Evolutionary conservation across 2,329 filamentous ascomycete genomes (phyloP), one percentile per base, ranked within the genome.

Genomic region (Cytospora leucostoma): DNA sequence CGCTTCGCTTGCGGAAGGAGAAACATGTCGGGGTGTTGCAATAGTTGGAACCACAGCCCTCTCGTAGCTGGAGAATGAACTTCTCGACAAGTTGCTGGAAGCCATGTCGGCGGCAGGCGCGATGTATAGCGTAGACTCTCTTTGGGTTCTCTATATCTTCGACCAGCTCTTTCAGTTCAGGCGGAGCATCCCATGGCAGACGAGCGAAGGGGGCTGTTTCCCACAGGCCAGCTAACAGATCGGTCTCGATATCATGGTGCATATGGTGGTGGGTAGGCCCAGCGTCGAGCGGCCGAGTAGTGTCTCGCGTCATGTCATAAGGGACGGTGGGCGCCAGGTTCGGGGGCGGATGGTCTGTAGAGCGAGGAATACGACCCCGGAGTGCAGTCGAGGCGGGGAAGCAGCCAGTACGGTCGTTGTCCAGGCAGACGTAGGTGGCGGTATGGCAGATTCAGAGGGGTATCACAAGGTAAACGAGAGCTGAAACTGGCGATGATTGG

Each of bases 1-100:
- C 83, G 49, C 88, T 78, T 68, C 90, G 84, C 74, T 84, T 89
- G 61, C 90, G 87, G 73, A 86, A 92, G 66, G 88, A 92, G 71
- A 94, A 89, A 77, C 93, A 97, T 15, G 91, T 94, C 15, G 91
- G 77, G 1, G 88, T 94, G 40, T 80, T 81, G 76, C 93, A 97
- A 58, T 82, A 79, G 59, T 82, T 78, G 67, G 84, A 85, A 66
- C 85, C 86, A 73, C 93, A 97, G 67, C 93, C 93, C 68, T 90
- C 84, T 62, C 92, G 86, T n/a, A 97, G 84, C 76, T 97, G 93
- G 38, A 85, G 80, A 56, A 93, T 87, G 72, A 91, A 96, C 88
- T 83, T 86, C 70, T 90, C 86, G 15, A 92, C 85, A 17, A 92
- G 75, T 4, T 84, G 76, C 72, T 92, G 88, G 66, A 89, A 86